Percentiles rank a stretch among this genome's conserved stretches.
phyloP scores from a whole-genome alignment of 2,329 filamentous ascomycete genomes.

The Aspergillus ruber region DNA sequence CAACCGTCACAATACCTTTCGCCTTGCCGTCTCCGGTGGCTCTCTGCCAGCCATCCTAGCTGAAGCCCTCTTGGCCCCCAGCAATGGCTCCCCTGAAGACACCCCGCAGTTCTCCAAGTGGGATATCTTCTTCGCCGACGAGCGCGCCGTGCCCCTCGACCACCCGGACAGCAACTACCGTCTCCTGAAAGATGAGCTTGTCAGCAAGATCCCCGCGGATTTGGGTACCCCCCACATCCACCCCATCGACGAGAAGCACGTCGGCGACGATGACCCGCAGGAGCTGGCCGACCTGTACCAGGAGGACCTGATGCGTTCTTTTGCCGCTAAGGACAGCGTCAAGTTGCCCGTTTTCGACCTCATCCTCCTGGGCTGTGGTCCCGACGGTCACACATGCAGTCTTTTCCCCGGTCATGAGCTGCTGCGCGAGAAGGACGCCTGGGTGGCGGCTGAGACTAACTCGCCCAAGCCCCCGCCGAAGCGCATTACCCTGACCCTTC shows the following conservation, averaged over 20 bases:
- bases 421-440: slow-evolving; percentile 77
- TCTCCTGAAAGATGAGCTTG: slow-evolving; percentile 76
- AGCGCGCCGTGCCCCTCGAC: slow-evolving; percentile 86
- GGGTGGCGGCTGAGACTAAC: slow-evolving; percentile 87
- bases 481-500: slow-evolving; percentile 86
- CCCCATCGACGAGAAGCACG: slow-evolving; percentile 63
- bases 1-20: slow-evolving; percentile 75
- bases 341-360: slow-evolving; percentile 93
- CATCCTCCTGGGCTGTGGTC: slow-evolving; percentile 84
- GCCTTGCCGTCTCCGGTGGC: slow-evolving; percentile 87
- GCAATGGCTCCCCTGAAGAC: slow-evolving; percentile 51
- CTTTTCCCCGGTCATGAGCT: slow-evolving; percentile 87
- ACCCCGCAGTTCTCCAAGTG: slow-evolving; percentile 73
- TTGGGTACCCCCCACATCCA: slow-evolving; percentile 65
- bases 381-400: slow-evolving; percentile 95
- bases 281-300: slow-evolving; percentile 94
- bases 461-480: slow-evolving; percentile 89
- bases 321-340: slow-evolving; percentile 88
- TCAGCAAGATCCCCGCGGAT: slow-evolving; percentile 74
- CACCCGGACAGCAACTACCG: slow-evolving; percentile 92
- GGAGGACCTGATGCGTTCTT: slow-evolving; percentile 73
- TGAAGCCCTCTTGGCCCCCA: slow-evolving; percentile 64
- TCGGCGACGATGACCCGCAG: slow-evolving; percentile 74
- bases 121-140: slow-evolving; percentile 98
- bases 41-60: slow-evolving; percentile 85